Percentiles rank a stretch among this genome's conserved stretches.
phyloP scores from a whole-genome alignment of 257 asterid genomes.

The Fraxinus pennsylvanica region DNA sequence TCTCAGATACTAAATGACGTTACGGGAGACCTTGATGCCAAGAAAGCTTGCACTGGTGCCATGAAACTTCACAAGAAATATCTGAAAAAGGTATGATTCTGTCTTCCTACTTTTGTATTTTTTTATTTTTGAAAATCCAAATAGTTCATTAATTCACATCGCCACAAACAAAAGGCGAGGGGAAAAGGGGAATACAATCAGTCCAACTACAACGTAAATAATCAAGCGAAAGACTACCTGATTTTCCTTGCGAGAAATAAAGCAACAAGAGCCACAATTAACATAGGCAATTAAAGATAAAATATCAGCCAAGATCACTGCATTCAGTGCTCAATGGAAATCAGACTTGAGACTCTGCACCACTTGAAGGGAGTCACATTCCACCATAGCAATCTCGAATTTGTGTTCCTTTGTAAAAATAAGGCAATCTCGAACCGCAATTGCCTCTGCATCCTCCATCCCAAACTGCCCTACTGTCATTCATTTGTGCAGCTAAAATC shows the following conservation, averaged over 20 bases:
- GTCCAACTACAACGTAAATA: background rate
- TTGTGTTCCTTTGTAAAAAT: background rate
- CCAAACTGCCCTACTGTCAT: background rate
- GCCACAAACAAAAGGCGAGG: background rate
- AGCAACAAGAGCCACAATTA: background rate
- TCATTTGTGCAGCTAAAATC: background rate
- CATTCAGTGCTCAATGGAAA: background rate
- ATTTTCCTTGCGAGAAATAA: background rate
- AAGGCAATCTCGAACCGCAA: background rate
- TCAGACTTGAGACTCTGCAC: too few relatives aligned
- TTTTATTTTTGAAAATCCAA: background rate
- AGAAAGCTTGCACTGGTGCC: constrained; percentile 71
- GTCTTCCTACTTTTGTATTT: background rate
- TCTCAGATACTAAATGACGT: constrained; percentile 76
- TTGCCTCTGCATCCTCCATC: background rate
- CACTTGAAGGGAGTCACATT: background rate
- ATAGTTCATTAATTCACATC: background rate
- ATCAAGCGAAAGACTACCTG: background rate
- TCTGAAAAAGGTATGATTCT: constrained; percentile 57
- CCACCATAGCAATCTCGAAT: background rate
- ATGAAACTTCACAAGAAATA: constrained; percentile 90
- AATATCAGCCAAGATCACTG: background rate
- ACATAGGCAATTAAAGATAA: background rate
- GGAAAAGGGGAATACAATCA: background rate
- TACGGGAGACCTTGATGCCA: constrained; percentile 81